Conservation (phyloP, 2,329 filamentous ascomycete genomes). For the Pseudohalonectria lignicola region DNA sequence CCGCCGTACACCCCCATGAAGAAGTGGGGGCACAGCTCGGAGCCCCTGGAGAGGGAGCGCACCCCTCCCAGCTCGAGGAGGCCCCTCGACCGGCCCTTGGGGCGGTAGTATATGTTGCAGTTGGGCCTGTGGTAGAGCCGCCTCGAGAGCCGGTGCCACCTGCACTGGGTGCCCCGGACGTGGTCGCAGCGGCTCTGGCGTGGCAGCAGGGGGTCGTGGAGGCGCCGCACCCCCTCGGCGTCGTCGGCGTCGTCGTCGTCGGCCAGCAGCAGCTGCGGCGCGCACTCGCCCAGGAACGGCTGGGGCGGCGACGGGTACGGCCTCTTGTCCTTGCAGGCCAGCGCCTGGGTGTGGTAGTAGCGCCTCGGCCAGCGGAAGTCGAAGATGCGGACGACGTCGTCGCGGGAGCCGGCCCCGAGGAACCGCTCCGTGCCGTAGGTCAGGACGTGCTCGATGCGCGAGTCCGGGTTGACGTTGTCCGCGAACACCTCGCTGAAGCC, state of each 20-base stretch:
- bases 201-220: no score
- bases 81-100: slow-evolving; percentile 10
- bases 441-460: slow-evolving; percentile 33
- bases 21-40: slow-evolving; percentile 33
- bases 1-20: slow-evolving; percentile 38
- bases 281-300: slow-evolving; percentile 13
- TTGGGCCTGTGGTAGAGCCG: slow-evolving; percentile 36
- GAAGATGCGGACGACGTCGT: slow-evolving; percentile 35
- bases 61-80: slow-evolving; percentile 15
- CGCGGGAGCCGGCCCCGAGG: slow-evolving; percentile 32
- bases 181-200: slow-evolving; percentile 20
- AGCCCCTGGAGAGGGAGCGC: slow-evolving; percentile 35
- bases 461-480: slow-evolving; percentile 37
- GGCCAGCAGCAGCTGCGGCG: no score
- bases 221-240: slow-evolving; percentile 10
- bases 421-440: slow-evolving; percentile 40
- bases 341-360: slow-evolving; percentile 36
- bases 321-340: slow-evolving; percentile 28
- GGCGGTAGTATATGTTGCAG: slow-evolving; percentile 31
- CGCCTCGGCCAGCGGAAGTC: slow-evolving; percentile 39
- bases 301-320: slow-evolving; percentile 25
- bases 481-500: slow-evolving; percentile 36
- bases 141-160: slow-evolving; percentile 34
- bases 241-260: slow-evolving; percentile 8
- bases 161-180: slow-evolving; percentile 21